Evolutionary conservation across 2,329 filamentous ascomycete species (phyloP).

Genomic region (Aspergillus melleus): DNA sequence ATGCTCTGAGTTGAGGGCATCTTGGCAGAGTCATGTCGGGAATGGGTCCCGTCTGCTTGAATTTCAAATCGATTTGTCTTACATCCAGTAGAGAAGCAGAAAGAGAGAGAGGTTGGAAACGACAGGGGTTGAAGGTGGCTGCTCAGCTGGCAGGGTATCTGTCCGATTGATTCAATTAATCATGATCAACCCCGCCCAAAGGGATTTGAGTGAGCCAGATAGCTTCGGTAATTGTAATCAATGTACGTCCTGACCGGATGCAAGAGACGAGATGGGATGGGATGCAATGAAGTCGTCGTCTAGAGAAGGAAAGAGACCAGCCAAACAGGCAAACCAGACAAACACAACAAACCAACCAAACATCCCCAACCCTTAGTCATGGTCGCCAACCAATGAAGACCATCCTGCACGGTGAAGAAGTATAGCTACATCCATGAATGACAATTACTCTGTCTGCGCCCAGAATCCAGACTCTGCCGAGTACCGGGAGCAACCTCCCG

Average conservation of each 20-base stretch:
- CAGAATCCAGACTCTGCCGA: neutral
- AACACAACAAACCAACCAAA: conserved; percentile 8
- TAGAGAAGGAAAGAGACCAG: too few relatives aligned
- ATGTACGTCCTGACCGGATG: neutral
- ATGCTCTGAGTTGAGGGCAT: neutral
- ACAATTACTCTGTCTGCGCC: too few relatives aligned
- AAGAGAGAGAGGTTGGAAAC: neutral
- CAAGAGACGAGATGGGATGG: neutral
- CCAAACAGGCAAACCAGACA: neutral
- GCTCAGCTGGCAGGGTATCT: neutral
- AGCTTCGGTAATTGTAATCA: neutral
- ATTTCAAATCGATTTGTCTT: neutral
- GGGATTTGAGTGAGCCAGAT: neutral
- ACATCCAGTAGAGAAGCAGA: neutral
- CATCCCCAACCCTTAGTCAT: neutral
- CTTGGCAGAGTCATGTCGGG: neutral
- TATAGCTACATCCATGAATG: too few relatives aligned
- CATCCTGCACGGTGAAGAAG: neutral
- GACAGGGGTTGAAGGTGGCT: neutral
- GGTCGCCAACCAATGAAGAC: neutral
- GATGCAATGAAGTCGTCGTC: too few relatives aligned
- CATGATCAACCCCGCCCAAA: too few relatives aligned
- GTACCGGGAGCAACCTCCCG: neutral
- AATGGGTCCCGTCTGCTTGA: neutral
- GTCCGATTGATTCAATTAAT: neutral